Evolutionary conservation across 169 alveolate species (phyloP).

Genomic region (Plasmodium fragile): DNA sequence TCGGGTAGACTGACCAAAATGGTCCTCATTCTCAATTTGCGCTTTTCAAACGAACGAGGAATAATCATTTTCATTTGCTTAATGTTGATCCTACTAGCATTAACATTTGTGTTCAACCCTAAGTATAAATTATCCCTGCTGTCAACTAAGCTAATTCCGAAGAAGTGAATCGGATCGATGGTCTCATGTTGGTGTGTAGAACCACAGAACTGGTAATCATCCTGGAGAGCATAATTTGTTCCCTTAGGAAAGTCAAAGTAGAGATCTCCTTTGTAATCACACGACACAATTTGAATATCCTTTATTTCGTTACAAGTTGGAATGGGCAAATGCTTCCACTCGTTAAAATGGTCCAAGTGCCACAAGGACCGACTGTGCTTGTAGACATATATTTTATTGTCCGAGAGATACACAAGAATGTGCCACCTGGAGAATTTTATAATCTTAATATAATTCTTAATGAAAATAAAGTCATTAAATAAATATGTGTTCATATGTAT

Average conservation of each 20-base stretch:
- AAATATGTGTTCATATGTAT: constrained; percentile 54
- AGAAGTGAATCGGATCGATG: constrained; percentile 30
- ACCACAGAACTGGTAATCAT: background rate
- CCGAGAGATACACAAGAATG: constrained; percentile 43
- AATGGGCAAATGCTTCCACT: constrained; percentile 27
- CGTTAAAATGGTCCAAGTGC: constrained; percentile 40
- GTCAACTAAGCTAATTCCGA: constrained; percentile 31
- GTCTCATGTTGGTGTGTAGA: constrained; percentile 6
- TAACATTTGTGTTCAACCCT: constrained; percentile 11
- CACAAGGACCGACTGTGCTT: constrained; percentile 25
- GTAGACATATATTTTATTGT: constrained; percentile 30
- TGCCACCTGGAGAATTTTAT: constrained; percentile 71
- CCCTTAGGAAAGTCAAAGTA: constrained; percentile 10
- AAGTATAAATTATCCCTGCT: constrained; percentile 23
- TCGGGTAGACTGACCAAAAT: constrained; percentile 60
- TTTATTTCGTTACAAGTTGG: constrained; percentile 40
- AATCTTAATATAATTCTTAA: constrained; percentile 15
- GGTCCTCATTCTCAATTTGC: background rate
- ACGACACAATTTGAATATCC: constrained; percentile 41
- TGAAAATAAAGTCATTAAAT: constrained; percentile 12
- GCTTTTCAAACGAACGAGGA: background rate
- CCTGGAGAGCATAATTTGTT: background rate
- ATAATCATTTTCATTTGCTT: constrained; percentile 29
- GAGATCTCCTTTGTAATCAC: constrained; percentile 44
- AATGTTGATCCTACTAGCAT: background rate